Percentiles rank a stretch among this genome's conserved stretches.
These are phyloP conservation scores for Gossypium trilobum DNA, from an alignment of 441 rosid species.

Conservation along the genomic window DNA sequence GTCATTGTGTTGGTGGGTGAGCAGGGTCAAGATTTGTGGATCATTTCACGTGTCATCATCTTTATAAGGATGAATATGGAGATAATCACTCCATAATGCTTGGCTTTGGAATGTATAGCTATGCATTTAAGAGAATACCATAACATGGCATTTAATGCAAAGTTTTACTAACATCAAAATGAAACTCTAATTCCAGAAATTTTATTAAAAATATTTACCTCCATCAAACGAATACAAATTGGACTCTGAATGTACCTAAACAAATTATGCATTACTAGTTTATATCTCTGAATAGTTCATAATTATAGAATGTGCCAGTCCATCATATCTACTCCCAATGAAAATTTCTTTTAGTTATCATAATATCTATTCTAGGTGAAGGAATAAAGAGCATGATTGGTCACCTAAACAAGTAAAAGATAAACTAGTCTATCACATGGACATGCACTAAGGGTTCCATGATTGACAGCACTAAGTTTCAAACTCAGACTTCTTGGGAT, in stretches of 20 bases:
- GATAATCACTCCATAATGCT: not conserved
- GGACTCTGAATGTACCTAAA: not conserved
- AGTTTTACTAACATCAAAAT: not conserved
- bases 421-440: not conserved
- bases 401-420: slow-evolving; percentile 3
- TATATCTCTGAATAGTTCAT: not conserved
- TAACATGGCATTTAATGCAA: not conserved
- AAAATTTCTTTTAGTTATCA: not conserved
- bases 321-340: not conserved
- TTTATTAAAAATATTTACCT: not conserved
- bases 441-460: not conserved
- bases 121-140: slow-evolving; percentile 7
- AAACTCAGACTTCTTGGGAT: not conserved
- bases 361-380: not conserved
- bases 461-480: slow-evolving; percentile 1
- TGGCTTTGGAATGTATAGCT: not conserved
- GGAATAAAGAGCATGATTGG: slow-evolving; percentile 7
- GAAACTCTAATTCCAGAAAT: not conserved
- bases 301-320: slow-evolving; percentile 2
- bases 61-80: not conserved
- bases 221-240: not conserved
- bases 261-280: not conserved
- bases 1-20: not conserved
- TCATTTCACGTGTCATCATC: not conserved
- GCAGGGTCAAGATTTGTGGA: not conserved